Percentiles rank a stretch among this genome's conserved stretches.
These are phyloP conservation scores for Takashimella tepidaria DNA, from an alignment of 1,284 basidiomycete species.

Conservation along the genomic window DNA sequence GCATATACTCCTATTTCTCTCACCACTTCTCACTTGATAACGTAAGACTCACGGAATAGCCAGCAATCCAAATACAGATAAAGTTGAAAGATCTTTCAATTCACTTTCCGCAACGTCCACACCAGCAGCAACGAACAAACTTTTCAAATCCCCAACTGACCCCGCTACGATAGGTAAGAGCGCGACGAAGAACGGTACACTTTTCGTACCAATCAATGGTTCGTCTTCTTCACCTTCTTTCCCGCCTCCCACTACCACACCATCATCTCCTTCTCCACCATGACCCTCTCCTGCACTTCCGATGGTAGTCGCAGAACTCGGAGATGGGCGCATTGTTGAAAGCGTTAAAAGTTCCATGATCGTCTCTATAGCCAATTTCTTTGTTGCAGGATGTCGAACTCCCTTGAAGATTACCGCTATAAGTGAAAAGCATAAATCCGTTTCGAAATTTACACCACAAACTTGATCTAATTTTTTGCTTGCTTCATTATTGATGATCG, in stretches of 20 bases:
- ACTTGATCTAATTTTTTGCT: constrained; percentile 67
- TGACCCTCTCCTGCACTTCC: too few species aligned
- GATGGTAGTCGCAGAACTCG: constrained; percentile 50
- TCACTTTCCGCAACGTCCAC: constrained; percentile 55
- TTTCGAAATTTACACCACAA: constrained; percentile 69
- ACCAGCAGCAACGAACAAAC: constrained; percentile 59
- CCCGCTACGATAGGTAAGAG: constrained; percentile 66
- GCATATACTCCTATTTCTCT: constrained; percentile 48
- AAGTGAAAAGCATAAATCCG: constrained; percentile 72
- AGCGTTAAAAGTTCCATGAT: constrained; percentile 50
- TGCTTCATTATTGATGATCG: constrained; percentile 65
- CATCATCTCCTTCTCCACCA: too few species aligned
- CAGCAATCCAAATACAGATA: constrained; percentile 49
- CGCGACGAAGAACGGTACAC: constrained; percentile 74
- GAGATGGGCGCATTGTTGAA: constrained; percentile 57
- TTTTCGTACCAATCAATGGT: constrained; percentile 54
- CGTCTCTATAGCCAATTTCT: constrained; percentile 40
- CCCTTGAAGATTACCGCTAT: constrained; percentile 81
- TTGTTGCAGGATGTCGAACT: constrained; percentile 62
- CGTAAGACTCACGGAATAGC: constrained; percentile 34
- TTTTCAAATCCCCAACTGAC: constrained; percentile 53
- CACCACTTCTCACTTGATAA: background rate
- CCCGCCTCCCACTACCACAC: too few species aligned
- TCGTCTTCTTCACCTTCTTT: constrained; percentile 28
- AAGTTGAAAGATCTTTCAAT: constrained; percentile 50